Evolutionary conservation across 176 grass and related monocot species (phyloP).

Genomic region (Calamus simplicifolius): DNA sequence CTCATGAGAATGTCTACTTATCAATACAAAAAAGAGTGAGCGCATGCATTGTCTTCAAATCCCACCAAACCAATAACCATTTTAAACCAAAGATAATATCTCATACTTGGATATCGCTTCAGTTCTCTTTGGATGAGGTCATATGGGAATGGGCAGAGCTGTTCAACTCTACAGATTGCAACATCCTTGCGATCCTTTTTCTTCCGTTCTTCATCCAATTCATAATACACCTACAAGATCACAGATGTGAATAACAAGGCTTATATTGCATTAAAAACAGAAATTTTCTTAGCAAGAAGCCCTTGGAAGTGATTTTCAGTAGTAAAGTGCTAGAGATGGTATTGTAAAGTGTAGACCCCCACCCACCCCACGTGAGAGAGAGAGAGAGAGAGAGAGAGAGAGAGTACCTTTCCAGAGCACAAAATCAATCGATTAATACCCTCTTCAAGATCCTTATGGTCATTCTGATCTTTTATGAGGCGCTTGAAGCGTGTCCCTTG

Average conservation of each 20-base stretch:
- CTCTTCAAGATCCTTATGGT: conserved; percentile 9
- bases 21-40: too few species aligned
- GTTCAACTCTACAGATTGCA: conserved; percentile 21
- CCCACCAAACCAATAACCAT: not conserved
- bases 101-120: conserved; percentile 20
- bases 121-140: conserved; percentile 16
- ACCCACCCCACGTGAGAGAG: too few species aligned
- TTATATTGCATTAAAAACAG: too few species aligned
- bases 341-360: too few species aligned
- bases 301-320: too few species aligned
- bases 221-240: conserved; percentile 5
- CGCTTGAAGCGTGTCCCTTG: conserved; percentile 18
- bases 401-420: conserved; percentile 17
- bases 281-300: too few species aligned
- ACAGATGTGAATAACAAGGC: too few species aligned
- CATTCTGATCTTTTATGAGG: conserved; percentile 16
- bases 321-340: too few species aligned
- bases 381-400: too few species aligned
- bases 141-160: conserved; percentile 20
- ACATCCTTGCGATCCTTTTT: conserved; percentile 16
- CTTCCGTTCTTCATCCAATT: conserved; percentile 14
- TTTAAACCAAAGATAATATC: not conserved
- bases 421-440: conserved; percentile 12
- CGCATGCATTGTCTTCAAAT: too few species aligned
- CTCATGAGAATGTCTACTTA: too few species aligned